These are phyloP conservation scores for Nyctanthes arbortristis DNA, from an alignment of 257 asterid species.

Conservation along the genomic window DNA sequence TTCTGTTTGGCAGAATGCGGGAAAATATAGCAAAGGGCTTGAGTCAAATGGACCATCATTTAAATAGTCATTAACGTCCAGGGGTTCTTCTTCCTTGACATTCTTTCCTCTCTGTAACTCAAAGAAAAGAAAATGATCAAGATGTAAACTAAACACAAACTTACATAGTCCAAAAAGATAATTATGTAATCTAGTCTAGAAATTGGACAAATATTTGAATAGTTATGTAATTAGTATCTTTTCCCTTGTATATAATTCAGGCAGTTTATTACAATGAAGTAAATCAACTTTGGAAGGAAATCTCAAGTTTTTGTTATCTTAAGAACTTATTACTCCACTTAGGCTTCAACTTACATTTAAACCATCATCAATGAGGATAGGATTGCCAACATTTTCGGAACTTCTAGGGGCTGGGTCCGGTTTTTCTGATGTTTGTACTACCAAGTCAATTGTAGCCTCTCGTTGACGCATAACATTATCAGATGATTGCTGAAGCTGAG, in stretches of 20 bases:
- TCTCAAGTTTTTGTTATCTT: no score
- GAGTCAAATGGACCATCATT: constrained; percentile 22
- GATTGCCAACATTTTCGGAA: constrained; percentile 9
- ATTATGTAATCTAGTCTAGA: no score
- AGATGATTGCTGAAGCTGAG: constrained; percentile 11
- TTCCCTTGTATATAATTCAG: no score
- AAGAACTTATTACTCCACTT: no score
- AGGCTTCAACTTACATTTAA: constrained; percentile 30
- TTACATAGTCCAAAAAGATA: no score
- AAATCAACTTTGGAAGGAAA: no score
- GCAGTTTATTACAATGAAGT: no score
- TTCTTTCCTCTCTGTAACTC: constrained; percentile 29
- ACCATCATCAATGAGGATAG: constrained; percentile 12
- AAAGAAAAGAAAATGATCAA: not conserved
- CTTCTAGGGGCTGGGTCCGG: constrained; percentile 16
- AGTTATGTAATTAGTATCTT: no score
- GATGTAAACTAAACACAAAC: no score
- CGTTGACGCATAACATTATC: constrained; percentile 1
- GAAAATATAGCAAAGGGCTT: constrained; percentile 7
- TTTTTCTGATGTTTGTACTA: constrained; percentile 15
- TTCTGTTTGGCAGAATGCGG: not conserved
- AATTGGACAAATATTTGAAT: no score
- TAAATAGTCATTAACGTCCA: constrained; percentile 29
- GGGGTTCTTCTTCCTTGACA: constrained; percentile 12
- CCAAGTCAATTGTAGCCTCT: constrained; percentile 9